These are phyloP conservation scores for Tripterygium wilfordii DNA, from an alignment of 177 flowering plant genomes.

Conservation along the genomic window DNA sequence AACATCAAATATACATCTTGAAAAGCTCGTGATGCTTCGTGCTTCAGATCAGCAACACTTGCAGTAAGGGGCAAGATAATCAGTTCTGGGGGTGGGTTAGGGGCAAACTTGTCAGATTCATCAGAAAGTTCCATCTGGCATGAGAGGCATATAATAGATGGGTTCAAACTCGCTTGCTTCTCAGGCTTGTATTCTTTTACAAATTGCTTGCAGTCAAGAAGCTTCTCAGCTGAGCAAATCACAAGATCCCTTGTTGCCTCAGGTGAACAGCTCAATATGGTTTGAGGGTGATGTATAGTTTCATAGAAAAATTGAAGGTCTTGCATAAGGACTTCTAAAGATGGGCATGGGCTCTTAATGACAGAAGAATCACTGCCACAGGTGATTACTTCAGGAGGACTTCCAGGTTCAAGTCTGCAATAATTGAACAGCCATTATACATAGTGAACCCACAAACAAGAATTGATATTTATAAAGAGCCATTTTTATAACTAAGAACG, in stretches of 20 bases:
- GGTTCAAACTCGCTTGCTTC: slow-evolving; percentile 1
- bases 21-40: slow-evolving; percentile 54
- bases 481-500: no score
- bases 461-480: no score
- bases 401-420: slow-evolving; percentile 45
- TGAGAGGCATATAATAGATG: slow-evolving; percentile 22
- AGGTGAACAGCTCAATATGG: slow-evolving; percentile 35
- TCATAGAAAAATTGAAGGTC: slow-evolving; percentile 59
- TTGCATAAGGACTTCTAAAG: slow-evolving; percentile 38
- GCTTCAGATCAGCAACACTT: slow-evolving; percentile 62
- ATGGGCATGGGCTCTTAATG: slow-evolving; percentile 15
- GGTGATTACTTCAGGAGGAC: background rate
- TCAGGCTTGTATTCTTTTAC: slow-evolving; percentile 55
- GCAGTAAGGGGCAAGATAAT: slow-evolving; percentile 44
- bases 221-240: slow-evolving; percentile 41
- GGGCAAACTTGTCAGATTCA: slow-evolving; percentile 23
- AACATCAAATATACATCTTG: slow-evolving; percentile 67
- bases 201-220: slow-evolving; percentile 89
- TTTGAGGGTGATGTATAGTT: slow-evolving; percentile 44
- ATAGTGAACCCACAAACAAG: no score
- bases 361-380: background rate
- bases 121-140: slow-evolving; percentile 53
- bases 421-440: background rate
- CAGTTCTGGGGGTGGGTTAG: slow-evolving; percentile 58
- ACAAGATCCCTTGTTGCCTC: slow-evolving; percentile 22